Conservation (phyloP, 805 yeast genomes). For the Suhomyces sp. region DNA sequence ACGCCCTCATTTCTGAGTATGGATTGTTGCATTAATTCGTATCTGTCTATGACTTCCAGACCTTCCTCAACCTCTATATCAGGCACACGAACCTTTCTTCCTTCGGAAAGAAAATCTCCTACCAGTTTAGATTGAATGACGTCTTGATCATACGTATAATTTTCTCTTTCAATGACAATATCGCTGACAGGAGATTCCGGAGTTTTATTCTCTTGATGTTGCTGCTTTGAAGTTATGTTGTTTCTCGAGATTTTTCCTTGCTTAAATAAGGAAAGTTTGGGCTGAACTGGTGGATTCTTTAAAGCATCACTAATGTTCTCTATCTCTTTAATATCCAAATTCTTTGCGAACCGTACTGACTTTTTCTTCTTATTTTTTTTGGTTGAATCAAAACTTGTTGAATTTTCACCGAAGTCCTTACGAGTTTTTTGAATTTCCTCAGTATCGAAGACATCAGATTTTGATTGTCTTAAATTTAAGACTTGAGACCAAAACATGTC, state of each 20-base stretch:
- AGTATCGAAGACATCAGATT: background rate
- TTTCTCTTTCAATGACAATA: constrained; percentile 10
- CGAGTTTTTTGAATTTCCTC: background rate
- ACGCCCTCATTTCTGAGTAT: constrained; percentile 13
- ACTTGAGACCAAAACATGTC: constrained; percentile 42
- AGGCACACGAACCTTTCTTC: background rate
- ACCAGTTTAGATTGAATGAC: background rate
- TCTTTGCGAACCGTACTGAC: constrained; percentile 52
- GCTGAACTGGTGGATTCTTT: constrained; percentile 21
- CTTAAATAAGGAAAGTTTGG: constrained; percentile 11
- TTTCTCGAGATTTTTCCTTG: constrained; percentile 6
- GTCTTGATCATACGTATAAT: background rate
- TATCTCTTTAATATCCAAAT: constrained; percentile 56
- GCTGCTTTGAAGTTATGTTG: background rate
- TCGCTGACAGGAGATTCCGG: constrained; percentile 10
- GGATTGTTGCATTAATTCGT: constrained; percentile 10
- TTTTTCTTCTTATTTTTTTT: constrained; percentile 20
- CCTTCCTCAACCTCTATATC: background rate
- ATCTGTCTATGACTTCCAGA: constrained; percentile 12
- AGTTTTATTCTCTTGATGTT: background rate
- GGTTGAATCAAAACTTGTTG: background rate
- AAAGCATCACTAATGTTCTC: constrained; percentile 54
- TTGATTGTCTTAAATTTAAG: constrained; percentile 22
- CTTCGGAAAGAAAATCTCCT: background rate
- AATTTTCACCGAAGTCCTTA: background rate